These are phyloP conservation scores for Macaranga tanarius DNA, from an alignment of 441 rosid genomes.

Conservation along the genomic window DNA sequence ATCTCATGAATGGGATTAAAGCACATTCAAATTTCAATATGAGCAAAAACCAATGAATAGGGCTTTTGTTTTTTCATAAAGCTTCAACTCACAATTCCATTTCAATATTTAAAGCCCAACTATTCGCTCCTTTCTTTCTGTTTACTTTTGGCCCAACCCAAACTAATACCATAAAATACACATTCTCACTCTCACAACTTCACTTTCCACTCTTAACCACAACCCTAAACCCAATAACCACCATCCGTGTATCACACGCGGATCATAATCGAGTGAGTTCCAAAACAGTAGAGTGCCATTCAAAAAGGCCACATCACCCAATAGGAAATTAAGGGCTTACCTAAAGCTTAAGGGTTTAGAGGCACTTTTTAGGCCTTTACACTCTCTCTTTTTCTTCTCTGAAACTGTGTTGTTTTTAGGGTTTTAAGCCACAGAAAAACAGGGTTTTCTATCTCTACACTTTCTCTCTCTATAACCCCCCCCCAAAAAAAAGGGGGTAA, in stretches of 20 bases:
- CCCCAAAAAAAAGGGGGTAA: neutral
- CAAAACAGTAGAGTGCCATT: neutral
- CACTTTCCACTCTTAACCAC: neutral
- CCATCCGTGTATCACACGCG: neutral
- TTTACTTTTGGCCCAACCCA: too few species aligned
- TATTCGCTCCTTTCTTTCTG: too few species aligned
- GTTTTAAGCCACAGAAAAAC: constrained; percentile 28
- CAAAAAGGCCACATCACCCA: neutral
- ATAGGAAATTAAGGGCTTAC: neutral
- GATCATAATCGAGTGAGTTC: neutral
- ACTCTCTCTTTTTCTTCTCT: neutral
- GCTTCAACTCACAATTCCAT: too few species aligned
- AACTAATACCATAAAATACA: too few species aligned
- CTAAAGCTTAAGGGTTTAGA: neutral
- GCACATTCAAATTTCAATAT: too few species aligned
- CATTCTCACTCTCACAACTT: neutral
- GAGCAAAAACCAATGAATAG: too few species aligned
- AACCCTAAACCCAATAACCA: neutral
- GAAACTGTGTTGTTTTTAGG: constrained; percentile 19
- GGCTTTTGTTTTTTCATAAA: too few species aligned
- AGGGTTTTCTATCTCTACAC: constrained; percentile 23
- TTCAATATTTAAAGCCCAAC: too few species aligned
- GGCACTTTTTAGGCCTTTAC: neutral
- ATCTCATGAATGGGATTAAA: too few species aligned
- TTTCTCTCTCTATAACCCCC: constrained; percentile 27